Evolutionary conservation across 768 basidiomycete species (phyloP).

Genomic region (Gloeopeniophorella convolvens): DNA sequence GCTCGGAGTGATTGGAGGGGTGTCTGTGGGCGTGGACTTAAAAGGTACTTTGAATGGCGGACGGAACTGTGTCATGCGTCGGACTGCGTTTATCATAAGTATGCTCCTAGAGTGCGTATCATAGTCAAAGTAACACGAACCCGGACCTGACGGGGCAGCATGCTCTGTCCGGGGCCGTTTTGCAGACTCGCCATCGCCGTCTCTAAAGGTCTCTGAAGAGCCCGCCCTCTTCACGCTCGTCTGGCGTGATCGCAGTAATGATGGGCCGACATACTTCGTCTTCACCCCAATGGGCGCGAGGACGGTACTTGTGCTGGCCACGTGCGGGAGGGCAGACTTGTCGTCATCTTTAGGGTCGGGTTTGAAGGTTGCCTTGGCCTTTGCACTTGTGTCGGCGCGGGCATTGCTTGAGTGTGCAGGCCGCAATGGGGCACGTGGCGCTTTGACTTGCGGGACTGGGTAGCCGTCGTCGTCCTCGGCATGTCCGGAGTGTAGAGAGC

Average conservation of each 20-base stretch:
- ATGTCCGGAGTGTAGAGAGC: conserved; percentile 14
- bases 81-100: not conserved
- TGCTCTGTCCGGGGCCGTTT: conserved; percentile 10
- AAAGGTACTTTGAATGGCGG: conserved; percentile 30
- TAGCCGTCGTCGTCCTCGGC: conserved; percentile 28
- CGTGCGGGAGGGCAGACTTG: not conserved
- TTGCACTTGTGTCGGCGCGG: not conserved
- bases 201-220: conserved; percentile 1
- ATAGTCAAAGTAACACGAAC: not conserved
- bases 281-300: conserved; percentile 13
- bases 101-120: not conserved
- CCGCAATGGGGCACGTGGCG: not conserved
- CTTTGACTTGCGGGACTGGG: conserved; percentile 5
- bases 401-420: not conserved
- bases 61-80: conserved; percentile 22
- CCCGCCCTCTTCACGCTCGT: conserved; percentile 9
- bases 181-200: not conserved
- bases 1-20: not conserved
- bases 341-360: not conserved
- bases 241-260: conserved; percentile 15
- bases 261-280: conserved; percentile 16
- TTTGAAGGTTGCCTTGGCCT: not conserved
- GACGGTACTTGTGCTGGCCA: conserved; percentile 15
- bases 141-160: not conserved
- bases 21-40: conserved; percentile 3